Percentiles rank a stretch among this genome's conserved stretches.
These are phyloP conservation scores for Xylariaceae sp. DNA, from an alignment of 2,329 filamentous ascomycete genomes.

Conservation along the genomic window DNA sequence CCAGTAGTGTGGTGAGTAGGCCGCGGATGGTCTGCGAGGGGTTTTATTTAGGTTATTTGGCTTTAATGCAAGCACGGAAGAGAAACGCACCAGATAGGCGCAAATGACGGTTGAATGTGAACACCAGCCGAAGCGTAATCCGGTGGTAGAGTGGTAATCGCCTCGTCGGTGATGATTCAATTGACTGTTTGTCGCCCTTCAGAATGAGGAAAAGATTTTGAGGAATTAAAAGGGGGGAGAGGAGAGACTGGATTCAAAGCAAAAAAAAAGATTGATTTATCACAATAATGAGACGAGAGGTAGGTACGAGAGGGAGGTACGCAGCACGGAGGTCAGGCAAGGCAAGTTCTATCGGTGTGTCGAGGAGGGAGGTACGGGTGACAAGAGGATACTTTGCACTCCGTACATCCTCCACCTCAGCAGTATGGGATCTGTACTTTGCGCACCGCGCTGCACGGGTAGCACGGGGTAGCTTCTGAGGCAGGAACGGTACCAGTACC, in stretches of 20 bases:
- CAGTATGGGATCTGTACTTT: too few relatives aligned
- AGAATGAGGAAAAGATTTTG: constrained; percentile 13
- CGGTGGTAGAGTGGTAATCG: constrained; percentile 8
- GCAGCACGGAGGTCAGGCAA: constrained; percentile 6
- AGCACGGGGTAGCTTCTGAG: too few relatives aligned
- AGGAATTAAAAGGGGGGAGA: constrained; percentile 13
- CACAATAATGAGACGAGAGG: constrained; percentile 4
- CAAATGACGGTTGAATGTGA: constrained; percentile 18
- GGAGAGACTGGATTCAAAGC: constrained; percentile 14
- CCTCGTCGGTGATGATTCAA: constrained; percentile 10
- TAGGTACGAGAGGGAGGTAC: too few relatives aligned
- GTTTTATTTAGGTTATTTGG: constrained; percentile 23
- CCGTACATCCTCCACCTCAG: too few relatives aligned
- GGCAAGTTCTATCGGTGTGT: constrained; percentile 6
- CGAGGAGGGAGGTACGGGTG: background rate
- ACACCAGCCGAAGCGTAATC: constrained; percentile 1
- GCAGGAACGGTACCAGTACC: background rate
- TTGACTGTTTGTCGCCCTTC: constrained; percentile 13
- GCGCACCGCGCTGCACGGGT: too few relatives aligned
- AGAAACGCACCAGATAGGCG: constrained; percentile 27
- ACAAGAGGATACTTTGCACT: constrained; percentile 3
- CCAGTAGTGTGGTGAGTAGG: constrained; percentile 20
- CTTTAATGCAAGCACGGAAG: constrained; percentile 29
- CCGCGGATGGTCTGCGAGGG: constrained; percentile 22
- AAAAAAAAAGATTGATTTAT: constrained; percentile 16